These are phyloP conservation scores for Naganishia randhawae DNA, from an alignment of 768 basidiomycete species.

Conservation along the genomic window DNA sequence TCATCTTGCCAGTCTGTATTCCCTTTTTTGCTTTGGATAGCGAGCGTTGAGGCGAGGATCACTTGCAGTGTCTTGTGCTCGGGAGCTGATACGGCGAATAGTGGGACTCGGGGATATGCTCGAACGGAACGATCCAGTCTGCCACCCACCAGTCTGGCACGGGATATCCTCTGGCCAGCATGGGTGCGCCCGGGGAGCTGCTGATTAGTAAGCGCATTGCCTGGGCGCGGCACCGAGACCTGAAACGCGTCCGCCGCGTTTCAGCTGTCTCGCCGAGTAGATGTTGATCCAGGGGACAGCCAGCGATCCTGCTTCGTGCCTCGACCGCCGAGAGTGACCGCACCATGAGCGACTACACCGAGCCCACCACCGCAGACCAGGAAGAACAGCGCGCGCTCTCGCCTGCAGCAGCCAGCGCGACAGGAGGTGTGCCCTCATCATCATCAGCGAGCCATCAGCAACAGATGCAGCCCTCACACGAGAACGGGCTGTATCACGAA, in stretches of 20 bases:
- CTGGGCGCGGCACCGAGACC: background rate
- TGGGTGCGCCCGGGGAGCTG: background rate
- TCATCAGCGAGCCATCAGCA: slow-evolving; percentile 18
- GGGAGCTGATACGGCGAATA: too few species aligned
- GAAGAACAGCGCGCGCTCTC: slow-evolving; percentile 1
- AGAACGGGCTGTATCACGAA: slow-evolving; percentile 1
- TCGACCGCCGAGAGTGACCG: too few species aligned
- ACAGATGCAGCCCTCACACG: background rate
- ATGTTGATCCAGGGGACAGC: background rate
- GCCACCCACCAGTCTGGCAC: too few species aligned
- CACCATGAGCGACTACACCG: slow-evolving; percentile 13
- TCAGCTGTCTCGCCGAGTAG: background rate
- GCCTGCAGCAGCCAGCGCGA: background rate
- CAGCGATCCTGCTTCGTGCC: too few species aligned
- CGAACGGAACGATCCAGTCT: too few species aligned
- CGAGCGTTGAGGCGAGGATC: too few species aligned
- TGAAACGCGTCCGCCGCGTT: background rate
- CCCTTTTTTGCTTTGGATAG: background rate
- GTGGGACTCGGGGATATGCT: too few species aligned
- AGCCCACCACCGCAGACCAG: background rate
- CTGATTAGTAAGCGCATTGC: background rate
- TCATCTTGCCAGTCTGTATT: slow-evolving; percentile 34
- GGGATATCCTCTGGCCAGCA: too few species aligned
- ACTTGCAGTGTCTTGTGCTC: too few species aligned
- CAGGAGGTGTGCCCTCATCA: background rate